phyloP scores from a whole-genome alignment of 2,329 filamentous ascomycete genomes.

The Epichloe sibirici region DNA sequence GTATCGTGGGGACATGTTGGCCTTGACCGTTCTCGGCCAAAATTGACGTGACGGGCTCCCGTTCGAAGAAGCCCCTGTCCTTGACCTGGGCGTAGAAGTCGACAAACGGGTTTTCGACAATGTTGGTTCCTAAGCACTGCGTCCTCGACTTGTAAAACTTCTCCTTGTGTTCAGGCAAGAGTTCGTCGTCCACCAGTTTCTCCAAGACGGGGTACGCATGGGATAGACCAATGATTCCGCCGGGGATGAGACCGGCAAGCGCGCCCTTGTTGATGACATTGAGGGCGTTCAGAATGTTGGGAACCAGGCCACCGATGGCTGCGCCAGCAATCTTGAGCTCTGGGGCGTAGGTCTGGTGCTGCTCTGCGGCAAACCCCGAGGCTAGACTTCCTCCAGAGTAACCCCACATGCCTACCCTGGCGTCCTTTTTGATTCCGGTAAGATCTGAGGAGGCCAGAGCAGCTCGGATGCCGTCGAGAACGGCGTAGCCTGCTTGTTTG shows the following conservation, averaged over 20 bases:
- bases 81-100: neutral
- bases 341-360: slow-evolving; percentile 13
- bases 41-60: neutral
- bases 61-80: neutral
- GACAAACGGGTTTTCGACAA: neutral
- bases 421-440: slow-evolving; percentile 18
- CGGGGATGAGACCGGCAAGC: slow-evolving; percentile 12
- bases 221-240: slow-evolving; percentile 11
- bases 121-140: neutral
- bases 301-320: slow-evolving; percentile 12
- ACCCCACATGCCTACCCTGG: slow-evolving; percentile 31
- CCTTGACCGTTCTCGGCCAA: neutral
- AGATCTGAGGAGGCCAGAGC: slow-evolving; percentile 15
- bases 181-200: slow-evolving; percentile 7
- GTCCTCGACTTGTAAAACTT: neutral
- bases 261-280: slow-evolving; percentile 7
- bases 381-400: slow-evolving; percentile 15
- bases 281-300: slow-evolving; percentile 8
- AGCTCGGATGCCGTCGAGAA: slow-evolving; percentile 31
- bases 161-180: slow-evolving; percentile 7
- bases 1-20: neutral
- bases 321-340: slow-evolving; percentile 7
- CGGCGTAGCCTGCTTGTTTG: slow-evolving; percentile 27
- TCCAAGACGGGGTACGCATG: slow-evolving; percentile 9
- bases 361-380: slow-evolving; percentile 3